These are phyloP conservation scores for Meyerozyma carpophila DNA, from an alignment of 1,139 yeast species.

Conservation along the genomic window DNA sequence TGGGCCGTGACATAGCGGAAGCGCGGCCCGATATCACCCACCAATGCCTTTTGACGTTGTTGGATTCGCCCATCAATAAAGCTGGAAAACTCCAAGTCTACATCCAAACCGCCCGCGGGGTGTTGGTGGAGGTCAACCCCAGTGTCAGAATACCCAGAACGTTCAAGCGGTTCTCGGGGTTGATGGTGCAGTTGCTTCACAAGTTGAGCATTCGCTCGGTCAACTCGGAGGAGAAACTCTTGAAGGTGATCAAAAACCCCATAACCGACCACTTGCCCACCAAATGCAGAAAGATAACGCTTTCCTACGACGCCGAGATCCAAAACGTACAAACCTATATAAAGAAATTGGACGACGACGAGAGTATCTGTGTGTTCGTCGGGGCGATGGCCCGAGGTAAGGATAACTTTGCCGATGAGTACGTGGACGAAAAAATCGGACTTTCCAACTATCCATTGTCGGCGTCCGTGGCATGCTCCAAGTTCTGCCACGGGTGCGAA, in stretches of 20 bases:
- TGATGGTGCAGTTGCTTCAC: constrained; percentile 94
- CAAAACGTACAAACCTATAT: constrained; percentile 87
- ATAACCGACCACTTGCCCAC: constrained; percentile 95
- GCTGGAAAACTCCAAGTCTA: constrained; percentile 96
- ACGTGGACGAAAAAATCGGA: constrained; percentile 92
- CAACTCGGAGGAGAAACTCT: constrained; percentile 87
- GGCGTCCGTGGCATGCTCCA: constrained; percentile 97
- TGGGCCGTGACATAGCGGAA: constrained; percentile 96
- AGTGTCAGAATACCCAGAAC: constrained; percentile 97
- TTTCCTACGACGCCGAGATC: constrained; percentile 91
- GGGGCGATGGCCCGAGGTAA: constrained; percentile 99
- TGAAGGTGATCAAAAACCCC: constrained; percentile 93
- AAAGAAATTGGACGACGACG: constrained; percentile 72
- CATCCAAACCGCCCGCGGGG: constrained; percentile 93
- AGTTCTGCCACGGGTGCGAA: constrained; percentile 97
- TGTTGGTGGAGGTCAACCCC: constrained; percentile 91
- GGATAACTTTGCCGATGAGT: constrained; percentile 96
- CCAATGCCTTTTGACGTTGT: constrained; percentile 83
- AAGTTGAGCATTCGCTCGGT: constrained; percentile 90
- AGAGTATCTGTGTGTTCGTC: constrained; percentile 94
- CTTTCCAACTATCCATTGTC: constrained; percentile 92
- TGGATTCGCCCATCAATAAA: constrained; percentile 95
- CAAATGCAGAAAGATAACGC: constrained; percentile 87
- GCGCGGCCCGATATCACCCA: constrained; percentile 98
- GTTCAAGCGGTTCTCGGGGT: constrained; percentile 92